Base-by-base conservation (phyloP, 2,329 filamentous ascomycete genomes). In the Fusarium sp. region DNA sequence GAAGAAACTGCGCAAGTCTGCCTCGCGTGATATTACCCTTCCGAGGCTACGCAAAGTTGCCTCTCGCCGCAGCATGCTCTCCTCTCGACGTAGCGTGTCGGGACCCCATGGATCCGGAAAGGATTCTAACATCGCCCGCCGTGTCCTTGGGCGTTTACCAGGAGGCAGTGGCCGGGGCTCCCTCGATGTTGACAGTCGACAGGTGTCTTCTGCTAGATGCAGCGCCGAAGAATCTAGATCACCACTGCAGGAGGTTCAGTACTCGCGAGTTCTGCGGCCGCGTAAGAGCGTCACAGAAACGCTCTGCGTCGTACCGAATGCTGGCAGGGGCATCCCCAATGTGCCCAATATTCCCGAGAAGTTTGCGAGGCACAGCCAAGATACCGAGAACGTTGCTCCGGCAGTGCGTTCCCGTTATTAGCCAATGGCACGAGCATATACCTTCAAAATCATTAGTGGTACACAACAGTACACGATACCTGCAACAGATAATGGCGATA, bases 1-100 rank as follows among this genome's bases (percentile, higher is more conserved):
- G 61, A 84, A 84, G 76, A 84, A 84, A 71, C 73, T 85, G 44
- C 81, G 84, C 51, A 82, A 82, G 73, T 80, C 78, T 8, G 73
- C 79, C 51, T 78, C 79, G n/a, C 74, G 78, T 10, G 74, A 80
- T 58, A 76, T 82, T 57, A 61, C 75, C 49, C 51, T 72, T 11
- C 71, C 74, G 29, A 72, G 72, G 31, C 60, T 79, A 25, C 72
- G 75, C 35, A 70, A 61, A 56, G 67, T 61, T 27, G 63, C 65
- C 25, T 70, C 72, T 59, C 61, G 69, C 53, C 59, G 63, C 38
- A 49, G 47, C 39, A 65, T 69, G 15, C 56, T 58, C 33, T 61
- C 54, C 35, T 60, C 67, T 21, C 69, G 70, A 29, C 70, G 72
- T 29, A 73, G 71, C 55, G 59, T 71, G 11, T 69, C 74, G 27